These are phyloP conservation scores for Echria macrotheca DNA, from an alignment of 495 filamentous ascomycete genomes.

Conservation along the genomic window DNA sequence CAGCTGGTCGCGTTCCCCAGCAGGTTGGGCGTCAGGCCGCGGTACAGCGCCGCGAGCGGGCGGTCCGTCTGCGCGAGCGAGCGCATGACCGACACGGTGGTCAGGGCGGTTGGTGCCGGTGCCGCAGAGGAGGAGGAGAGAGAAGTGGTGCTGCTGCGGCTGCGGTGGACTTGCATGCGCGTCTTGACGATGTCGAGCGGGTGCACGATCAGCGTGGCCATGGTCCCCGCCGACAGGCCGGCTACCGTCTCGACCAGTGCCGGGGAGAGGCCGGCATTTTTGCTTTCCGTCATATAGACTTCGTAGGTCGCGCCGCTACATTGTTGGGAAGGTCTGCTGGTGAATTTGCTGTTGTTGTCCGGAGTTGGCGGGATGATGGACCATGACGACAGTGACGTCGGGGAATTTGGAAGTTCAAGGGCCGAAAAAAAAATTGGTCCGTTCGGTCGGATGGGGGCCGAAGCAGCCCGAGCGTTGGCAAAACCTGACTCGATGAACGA, in stretches of 20 bases:
- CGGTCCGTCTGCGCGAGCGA: constrained; percentile 29
- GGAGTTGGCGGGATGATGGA: neutral
- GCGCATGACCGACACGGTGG: constrained; percentile 42
- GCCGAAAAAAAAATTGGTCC: constrained; percentile 5
- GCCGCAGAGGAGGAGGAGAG: constrained; percentile 34
- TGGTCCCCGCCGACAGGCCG: constrained; percentile 81
- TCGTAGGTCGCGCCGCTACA: constrained; percentile 4
- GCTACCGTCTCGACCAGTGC: constrained; percentile 84
- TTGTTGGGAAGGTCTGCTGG: no score
- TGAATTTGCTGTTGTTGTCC: neutral
- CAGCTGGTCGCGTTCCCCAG: constrained; percentile 86
- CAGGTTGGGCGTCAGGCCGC: constrained; percentile 84
- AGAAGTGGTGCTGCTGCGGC: neutral
- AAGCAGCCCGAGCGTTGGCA: constrained; percentile 11
- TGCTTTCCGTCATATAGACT: constrained; percentile 36
- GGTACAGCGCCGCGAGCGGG: constrained; percentile 66
- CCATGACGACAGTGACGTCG: neutral
- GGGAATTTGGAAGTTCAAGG: neutral
- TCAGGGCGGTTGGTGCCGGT: constrained; percentile 26
- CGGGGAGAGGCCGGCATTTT: constrained; percentile 54
- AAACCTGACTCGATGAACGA: neutral
- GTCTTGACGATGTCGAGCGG: constrained; percentile 96
- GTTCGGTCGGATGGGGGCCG: constrained; percentile 19
- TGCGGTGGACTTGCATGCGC: constrained; percentile 87
- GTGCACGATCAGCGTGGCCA: constrained; percentile 75